phyloP scores from a whole-genome alignment of 169 alveolate genomes.

The Gregarina niphandrodes region DNA sequence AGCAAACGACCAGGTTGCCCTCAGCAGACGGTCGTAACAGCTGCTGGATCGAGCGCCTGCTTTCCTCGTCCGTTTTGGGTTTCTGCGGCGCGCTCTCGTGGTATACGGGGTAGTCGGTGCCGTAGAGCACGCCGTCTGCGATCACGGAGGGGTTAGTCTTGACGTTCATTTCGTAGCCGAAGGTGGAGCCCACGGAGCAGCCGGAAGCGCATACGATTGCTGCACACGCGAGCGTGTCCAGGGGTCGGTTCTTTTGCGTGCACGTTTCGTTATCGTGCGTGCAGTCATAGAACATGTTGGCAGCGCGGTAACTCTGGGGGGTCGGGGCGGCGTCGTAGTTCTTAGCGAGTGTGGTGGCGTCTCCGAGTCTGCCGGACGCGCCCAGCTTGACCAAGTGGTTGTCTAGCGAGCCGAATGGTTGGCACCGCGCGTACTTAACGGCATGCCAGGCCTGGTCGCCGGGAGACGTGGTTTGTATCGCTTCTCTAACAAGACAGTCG shows the following conservation, averaged over 20 bases:
- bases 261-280: slow-evolving; percentile 70
- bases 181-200: slow-evolving; percentile 56
- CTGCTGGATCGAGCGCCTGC: too few relatives aligned
- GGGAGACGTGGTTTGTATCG: slow-evolving; percentile 37
- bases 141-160: slow-evolving; percentile 54
- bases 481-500: slow-evolving; percentile 61
- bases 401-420: too few relatives aligned
- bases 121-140: slow-evolving; percentile 47
- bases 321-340: slow-evolving; percentile 11
- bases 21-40: too few relatives aligned
- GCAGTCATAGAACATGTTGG: slow-evolving; percentile 55
- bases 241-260: slow-evolving; percentile 27
- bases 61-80: too few relatives aligned
- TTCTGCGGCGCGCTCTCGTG: too few relatives aligned
- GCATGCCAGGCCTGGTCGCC: too few relatives aligned
- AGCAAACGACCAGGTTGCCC: too few relatives aligned
- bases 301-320: slow-evolving; percentile 17
- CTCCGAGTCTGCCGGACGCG: too few relatives aligned
- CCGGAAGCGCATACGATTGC: slow-evolving; percentile 44
- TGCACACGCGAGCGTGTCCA: slow-evolving; percentile 44
- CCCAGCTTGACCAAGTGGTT: too few relatives aligned
- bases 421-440: too few relatives aligned
- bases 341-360: too few relatives aligned
- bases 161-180: slow-evolving; percentile 80
- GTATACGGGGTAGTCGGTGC: slow-evolving; percentile 14